Evolutionary conservation across 2,329 filamentous ascomycete genomes (phyloP).

Genomic region (Grosmannia huntii): DNA sequence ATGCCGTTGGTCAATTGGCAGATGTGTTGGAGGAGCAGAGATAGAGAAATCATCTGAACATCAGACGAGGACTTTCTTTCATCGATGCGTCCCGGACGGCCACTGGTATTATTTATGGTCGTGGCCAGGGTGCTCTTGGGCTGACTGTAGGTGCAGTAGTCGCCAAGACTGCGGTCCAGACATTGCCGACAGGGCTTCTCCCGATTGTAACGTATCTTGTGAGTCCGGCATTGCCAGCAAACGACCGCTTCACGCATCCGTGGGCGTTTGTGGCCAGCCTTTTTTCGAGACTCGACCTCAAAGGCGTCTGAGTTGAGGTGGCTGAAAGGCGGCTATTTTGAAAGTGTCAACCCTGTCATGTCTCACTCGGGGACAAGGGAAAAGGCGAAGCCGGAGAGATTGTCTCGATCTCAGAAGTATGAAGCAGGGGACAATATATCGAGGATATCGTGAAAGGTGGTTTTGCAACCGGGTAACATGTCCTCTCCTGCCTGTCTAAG

Average conservation of each 20-base stretch:
- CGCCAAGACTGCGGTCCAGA: neutral
- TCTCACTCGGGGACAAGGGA: no score
- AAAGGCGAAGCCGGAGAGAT: neutral
- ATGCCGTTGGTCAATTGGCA: neutral
- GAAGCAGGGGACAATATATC: no score
- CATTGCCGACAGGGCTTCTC: constrained; percentile 5
- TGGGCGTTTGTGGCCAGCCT: constrained; percentile 6
- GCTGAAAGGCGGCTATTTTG: constrained; percentile 6
- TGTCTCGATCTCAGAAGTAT: neutral
- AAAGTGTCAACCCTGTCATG: no score
- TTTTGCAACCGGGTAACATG: neutral
- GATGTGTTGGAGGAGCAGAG: neutral
- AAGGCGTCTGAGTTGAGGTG: constrained; percentile 9
- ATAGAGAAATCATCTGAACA: neutral
- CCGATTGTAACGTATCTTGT: constrained; percentile 7
- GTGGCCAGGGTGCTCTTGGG: neutral
- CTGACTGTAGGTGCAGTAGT: constrained; percentile 4
- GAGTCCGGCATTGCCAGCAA: constrained; percentile 4
- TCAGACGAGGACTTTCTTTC: neutral
- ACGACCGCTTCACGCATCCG: constrained; percentile 6
- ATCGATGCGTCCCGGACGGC: neutral
- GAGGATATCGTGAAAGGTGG: no score
- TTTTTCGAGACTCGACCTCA: constrained; percentile 5
- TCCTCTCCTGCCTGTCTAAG: no score
- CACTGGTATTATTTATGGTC: no score